phyloP scores from a whole-genome alignment of 192 early-diverging fungal genomes.

The Coemansia sp. region DNA sequence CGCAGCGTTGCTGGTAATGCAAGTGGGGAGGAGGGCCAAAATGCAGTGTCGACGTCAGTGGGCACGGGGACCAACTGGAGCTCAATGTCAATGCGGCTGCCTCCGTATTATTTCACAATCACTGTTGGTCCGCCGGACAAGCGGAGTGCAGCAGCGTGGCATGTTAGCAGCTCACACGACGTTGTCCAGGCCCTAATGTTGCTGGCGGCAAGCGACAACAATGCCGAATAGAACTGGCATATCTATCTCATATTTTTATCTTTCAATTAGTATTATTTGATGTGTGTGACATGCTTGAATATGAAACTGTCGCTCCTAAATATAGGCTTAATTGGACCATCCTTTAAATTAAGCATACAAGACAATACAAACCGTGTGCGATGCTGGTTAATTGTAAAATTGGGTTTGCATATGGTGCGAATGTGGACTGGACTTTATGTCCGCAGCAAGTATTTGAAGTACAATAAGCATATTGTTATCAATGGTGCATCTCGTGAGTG shows the following conservation, averaged over 20 bases:
- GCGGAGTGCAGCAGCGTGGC: conserved; percentile 85
- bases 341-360: neutral
- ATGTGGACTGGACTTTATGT: neutral
- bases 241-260: neutral
- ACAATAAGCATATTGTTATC: neutral
- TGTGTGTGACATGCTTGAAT: neutral
- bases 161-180: conserved; percentile 58
- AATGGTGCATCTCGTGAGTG: neutral
- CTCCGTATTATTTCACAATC: conserved; percentile 64
- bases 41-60: neutral
- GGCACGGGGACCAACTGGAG: conserved; percentile 5
- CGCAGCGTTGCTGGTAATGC: conserved; percentile 15
- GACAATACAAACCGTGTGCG: neutral
- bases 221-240: neutral
- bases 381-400: conserved; percentile 1
- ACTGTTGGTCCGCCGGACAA: conserved; percentile 85
- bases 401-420: neutral
- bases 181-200: conserved; percentile 27
- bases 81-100: conserved; percentile 7
- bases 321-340: too few species aligned
- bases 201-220: conserved; percentile 16
- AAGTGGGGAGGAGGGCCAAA: neutral
- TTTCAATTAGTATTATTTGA: neutral
- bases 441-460: neutral
- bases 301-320: neutral